Evolutionary conservation across 495 filamentous ascomycete genomes (phyloP).

Genomic region (Hamigera avellanea): DNA sequence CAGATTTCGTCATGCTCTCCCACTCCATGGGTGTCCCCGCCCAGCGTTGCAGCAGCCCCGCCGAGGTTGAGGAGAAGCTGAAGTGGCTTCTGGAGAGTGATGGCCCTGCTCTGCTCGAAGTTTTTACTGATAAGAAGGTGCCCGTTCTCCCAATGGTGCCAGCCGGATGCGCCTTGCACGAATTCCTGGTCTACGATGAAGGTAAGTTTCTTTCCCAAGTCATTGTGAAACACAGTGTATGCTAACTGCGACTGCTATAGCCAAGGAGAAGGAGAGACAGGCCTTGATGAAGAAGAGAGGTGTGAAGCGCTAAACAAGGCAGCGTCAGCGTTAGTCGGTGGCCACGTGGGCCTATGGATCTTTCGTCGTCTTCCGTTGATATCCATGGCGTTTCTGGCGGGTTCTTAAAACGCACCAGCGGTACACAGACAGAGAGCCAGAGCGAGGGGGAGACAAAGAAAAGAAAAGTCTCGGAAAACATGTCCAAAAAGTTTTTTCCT

Average conservation of each 20-base stretch:
- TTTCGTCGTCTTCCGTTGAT: conserved; percentile 23
- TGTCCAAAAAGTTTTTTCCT: too few relatives aligned
- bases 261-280: conserved; percentile 62
- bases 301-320: conserved; percentile 14
- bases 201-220: conserved; percentile 30
- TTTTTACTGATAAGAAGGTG: conserved; percentile 72
- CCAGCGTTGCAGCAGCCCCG: conserved; percentile 49
- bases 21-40: conserved; percentile 74
- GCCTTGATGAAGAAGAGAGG: conserved; percentile 61
- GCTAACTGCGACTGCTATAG: conserved; percentile 32
- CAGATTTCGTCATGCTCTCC: conserved; percentile 75
- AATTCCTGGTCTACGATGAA: conserved; percentile 86
- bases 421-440: conserved; percentile 6
- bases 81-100: conserved; percentile 81
- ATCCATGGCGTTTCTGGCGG: conserved; percentile 38
- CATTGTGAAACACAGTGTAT: neutral
- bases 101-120: conserved; percentile 61
- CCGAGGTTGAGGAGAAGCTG: conserved; percentile 64
- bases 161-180: conserved; percentile 72
- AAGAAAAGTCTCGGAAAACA: conserved; percentile 3
- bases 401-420: conserved; percentile 27
- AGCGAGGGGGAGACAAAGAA: conserved; percentile 6
- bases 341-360: too few relatives aligned
- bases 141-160: conserved; percentile 97
- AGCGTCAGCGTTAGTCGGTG: too few relatives aligned